These are phyloP conservation scores for Kodamaea alishanica DNA, from an alignment of 1,139 yeast species.

Conservation along the genomic window DNA sequence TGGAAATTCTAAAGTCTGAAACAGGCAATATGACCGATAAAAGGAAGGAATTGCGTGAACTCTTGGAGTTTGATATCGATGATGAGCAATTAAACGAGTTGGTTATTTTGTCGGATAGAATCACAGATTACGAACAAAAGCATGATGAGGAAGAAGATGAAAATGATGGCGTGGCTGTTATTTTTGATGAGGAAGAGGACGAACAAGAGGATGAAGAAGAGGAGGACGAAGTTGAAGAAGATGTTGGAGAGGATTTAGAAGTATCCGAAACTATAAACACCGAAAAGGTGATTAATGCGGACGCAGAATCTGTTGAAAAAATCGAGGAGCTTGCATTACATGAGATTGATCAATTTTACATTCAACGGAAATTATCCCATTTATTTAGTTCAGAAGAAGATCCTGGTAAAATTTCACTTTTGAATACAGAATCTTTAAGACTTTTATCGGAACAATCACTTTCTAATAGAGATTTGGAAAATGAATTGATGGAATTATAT, in stretches of 20 bases:
- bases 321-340: conserved; percentile 13
- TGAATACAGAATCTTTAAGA: conserved; percentile 16
- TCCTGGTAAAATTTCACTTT: conserved; percentile 15
- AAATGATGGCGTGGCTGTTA: conserved; percentile 15
- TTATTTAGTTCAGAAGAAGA: conserved; percentile 13
- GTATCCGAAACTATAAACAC: conserved; percentile 19
- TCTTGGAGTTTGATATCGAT: conserved; percentile 44
- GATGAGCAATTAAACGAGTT: conserved; percentile 53
- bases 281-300: conserved; percentile 16
- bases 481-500: conserved; percentile 47
- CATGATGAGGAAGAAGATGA: conserved; percentile 23
- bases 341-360: conserved; percentile 23
- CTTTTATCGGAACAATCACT: conserved; percentile 18
- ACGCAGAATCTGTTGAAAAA: conserved; percentile 2
- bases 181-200: conserved; percentile 9
- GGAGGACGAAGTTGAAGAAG: conserved; percentile 11
- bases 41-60: conserved; percentile 35
- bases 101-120: conserved; percentile 45
- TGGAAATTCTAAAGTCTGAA: conserved; percentile 57
- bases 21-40: conserved; percentile 18
- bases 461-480: conserved; percentile 46
- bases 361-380: conserved; percentile 21
- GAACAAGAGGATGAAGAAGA: conserved; percentile 19
- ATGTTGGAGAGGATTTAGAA: conserved; percentile 1
- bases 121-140: conserved; percentile 51